Evolutionary conservation across 2,329 filamentous ascomycete genomes (phyloP), one percentile per base, ranked within the genome.

Genomic region (Trematosphaeria pertusa): DNA sequence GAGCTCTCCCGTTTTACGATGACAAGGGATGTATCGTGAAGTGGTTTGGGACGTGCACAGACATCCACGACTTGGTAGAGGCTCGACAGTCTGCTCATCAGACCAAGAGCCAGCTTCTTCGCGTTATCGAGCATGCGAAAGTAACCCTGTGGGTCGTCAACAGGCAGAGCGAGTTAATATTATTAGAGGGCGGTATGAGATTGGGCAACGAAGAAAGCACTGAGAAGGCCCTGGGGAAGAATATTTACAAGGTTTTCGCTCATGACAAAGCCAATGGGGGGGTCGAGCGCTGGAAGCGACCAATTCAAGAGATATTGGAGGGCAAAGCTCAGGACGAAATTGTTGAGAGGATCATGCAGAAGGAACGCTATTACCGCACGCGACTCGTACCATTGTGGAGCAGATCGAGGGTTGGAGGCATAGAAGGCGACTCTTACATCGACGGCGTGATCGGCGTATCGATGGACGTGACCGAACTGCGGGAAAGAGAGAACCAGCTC

Each of bases 41-140:
- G 63, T 92, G 88, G 88, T 90, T 89, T 59, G 89, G 87, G 12
- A 91, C 87, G 1, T 91, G 86, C 60, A 91, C 88, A 10, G 88
- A 93, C 54, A 87, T 91, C 14, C 86, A 92, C 61, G 87, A 91
- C 51, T 79, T 85, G 33, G 86, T 91, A 3, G 79, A 88, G 61
- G 81, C 86, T 11, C 85, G 87, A 48, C 78, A 87, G 50, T 80
- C 80, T 37, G 86, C 86, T 12, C 84, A 83, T 50, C 79, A 84
- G 46, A 87, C 82, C 14, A 80, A 85, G n/a, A 82, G 87, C 59
- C 87, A 91, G 62, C 77, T 93, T 0, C 76, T 86, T 7, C 87
- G 84, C 50, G 88, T 92, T 19, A 85, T 92, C 44, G 82, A 86
- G 26, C 87, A 91, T 59, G 86, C 88, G 0, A 83, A 86, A 43